Evolutionary conservation across 2,329 filamentous ascomycete species (phyloP), one percentile per base, ranked within the genome.

Genomic region (Colletotrichum sp.): DNA sequence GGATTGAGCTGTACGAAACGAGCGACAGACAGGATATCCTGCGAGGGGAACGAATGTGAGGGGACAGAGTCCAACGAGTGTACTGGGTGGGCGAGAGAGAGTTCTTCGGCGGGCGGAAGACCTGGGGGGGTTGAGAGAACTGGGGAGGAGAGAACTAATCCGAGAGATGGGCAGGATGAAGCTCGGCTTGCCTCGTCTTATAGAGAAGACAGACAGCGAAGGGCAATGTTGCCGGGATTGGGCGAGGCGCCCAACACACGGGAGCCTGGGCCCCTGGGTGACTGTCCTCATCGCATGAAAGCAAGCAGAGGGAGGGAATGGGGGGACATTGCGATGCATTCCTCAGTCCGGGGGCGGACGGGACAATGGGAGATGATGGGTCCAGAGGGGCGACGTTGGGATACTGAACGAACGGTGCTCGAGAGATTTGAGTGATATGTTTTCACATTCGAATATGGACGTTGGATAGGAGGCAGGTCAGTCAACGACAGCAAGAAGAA

Each of bases 321-420:
- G 34, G 22, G 61, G 63, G 73, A 77, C 69, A 77, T 77, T 78
- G 74, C 68, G 27, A 28, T 27, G 68, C 79, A 78, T 78, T 78
- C 77, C 75, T 67, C 34, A 55, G 48, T 30, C n/a, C 48, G 55
- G 60, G 55, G n/a, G 48, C 70, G 64, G 61, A 68, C 32, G 57
- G 36, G 64, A 60, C 59, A 75, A 65, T 61, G 19, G 27, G 52
- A 64, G 27, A 48, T 32, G 68, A 65, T 16, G 34, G 68, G 57
- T 66, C 36, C 25, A 27, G 27, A 76, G 34, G 55, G 28, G 44
- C 69, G 30, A 52, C 48, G 25, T 61, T 44, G 61, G 61, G 66
- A 44, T 55, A 70, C 55, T 30, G 25, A 2, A 15, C 6, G 44
- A 34, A 36, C 16, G 48, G 16, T 60, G 16, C 13, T 16, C 27